Evolutionary conservation across 148 eudicot genomes (phyloP).

Genomic region (Cornus kousa): DNA sequence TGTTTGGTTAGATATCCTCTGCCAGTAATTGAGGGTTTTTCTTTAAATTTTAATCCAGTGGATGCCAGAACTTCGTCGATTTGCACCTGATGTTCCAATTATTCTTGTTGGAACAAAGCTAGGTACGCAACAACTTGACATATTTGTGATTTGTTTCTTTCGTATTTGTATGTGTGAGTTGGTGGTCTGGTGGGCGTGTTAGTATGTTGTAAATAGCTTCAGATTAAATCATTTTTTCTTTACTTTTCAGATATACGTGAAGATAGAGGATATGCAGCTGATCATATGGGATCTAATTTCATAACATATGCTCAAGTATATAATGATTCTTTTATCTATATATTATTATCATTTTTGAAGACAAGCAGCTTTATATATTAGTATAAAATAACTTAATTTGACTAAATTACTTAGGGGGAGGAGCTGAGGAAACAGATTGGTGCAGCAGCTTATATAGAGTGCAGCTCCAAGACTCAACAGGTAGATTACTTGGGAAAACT

Average conservation of each 20-base stretch:
- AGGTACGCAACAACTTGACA: slow-evolving; percentile 41
- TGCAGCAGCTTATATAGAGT: slow-evolving; percentile 92
- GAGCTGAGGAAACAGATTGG: slow-evolving; percentile 97
- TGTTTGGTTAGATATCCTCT: background rate
- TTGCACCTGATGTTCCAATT: slow-evolving; percentile 91
- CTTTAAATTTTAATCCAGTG: slow-evolving; percentile 49
- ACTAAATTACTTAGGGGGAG: slow-evolving; percentile 60
- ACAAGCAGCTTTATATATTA: background rate
- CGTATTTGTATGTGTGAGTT: background rate
- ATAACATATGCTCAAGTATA: slow-evolving; percentile 82
- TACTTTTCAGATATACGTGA: slow-evolving; percentile 72
- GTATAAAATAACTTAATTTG: background rate
- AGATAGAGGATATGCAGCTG: slow-evolving; percentile 68
- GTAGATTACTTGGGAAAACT: slow-evolving; percentile 24
- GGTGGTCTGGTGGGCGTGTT: background rate
- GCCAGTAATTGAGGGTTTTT: background rate
- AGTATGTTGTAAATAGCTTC: background rate
- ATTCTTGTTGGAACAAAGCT: slow-evolving; percentile 98
- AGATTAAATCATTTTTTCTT: background rate
- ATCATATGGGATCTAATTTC: slow-evolving; percentile 65
- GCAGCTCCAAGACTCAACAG: slow-evolving; percentile 99
- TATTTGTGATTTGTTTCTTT: slow-evolving; percentile 5
- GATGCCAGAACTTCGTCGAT: slow-evolving; percentile 98
- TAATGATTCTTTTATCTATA: background rate
- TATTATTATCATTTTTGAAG: background rate